A percentile compares a stretch with the other conserved stretches of the same genome.
These are phyloP conservation scores for Zasmidium cellare DNA, from an alignment of 2,329 filamentous ascomycete species.

Conservation along the genomic window DNA sequence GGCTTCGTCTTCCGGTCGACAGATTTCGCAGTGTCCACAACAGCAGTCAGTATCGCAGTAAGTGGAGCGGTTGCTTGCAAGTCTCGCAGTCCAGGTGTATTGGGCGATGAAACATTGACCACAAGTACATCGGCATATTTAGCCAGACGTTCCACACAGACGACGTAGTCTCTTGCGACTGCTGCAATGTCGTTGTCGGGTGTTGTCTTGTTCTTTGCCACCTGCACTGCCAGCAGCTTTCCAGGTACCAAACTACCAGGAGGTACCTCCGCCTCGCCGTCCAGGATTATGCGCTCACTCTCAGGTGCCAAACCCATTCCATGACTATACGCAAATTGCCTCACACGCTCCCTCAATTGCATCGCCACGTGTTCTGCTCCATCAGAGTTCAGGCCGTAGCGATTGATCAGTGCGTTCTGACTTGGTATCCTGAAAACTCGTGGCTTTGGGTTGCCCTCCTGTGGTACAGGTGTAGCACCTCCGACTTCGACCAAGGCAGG, in stretches of 20 bases:
- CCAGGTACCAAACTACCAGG: conserved; percentile 78
- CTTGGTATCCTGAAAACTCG: conserved; percentile 83
- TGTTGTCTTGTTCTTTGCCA: conserved; percentile 96
- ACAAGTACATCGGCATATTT: conserved; percentile 94
- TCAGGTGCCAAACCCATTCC: conserved; percentile 65
- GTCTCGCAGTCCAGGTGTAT: conserved; percentile 86
- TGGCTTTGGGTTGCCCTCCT: conserved; percentile 82
- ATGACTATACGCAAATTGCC: conserved; percentile 70
- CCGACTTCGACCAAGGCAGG: conserved; percentile 89
- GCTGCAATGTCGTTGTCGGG: conserved; percentile 81
- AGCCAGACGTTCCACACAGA: conserved; percentile 79
- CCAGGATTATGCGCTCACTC: conserved; percentile 70
- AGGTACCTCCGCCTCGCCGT: conserved; percentile 74
- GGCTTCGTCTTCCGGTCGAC: conserved; percentile 71
- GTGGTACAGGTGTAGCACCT: conserved; percentile 82
- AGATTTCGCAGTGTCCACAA: conserved; percentile 73
- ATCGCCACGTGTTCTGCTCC: conserved; percentile 86
- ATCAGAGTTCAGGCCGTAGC: conserved; percentile 90
- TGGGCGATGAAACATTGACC: conserved; percentile 95
- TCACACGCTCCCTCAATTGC: conserved; percentile 72
- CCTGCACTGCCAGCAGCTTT: conserved; percentile 81
- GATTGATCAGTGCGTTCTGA: conserved; percentile 87
- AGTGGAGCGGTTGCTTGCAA: conserved; percentile 83
- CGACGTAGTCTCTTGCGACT: conserved; percentile 78
- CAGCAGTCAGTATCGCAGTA: conserved; percentile 75